These are phyloP conservation scores for Mixia osmundae DNA, from an alignment of 1,284 basidiomycete genomes.

Conservation along the genomic window DNA sequence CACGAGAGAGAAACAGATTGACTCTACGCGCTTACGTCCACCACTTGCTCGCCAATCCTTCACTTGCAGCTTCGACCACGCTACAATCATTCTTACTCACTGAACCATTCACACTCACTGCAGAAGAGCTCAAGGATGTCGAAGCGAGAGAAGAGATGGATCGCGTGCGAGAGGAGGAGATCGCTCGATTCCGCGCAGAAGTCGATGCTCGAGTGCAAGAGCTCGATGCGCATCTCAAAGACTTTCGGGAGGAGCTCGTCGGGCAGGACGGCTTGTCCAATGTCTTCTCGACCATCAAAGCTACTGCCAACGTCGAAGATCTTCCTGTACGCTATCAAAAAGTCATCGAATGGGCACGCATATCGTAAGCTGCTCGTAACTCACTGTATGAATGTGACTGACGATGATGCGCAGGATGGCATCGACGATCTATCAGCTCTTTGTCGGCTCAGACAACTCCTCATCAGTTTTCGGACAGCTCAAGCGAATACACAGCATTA, in stretches of 20 bases:
- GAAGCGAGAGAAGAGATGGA: slow-evolving; percentile 67
- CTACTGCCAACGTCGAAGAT: slow-evolving; percentile 48
- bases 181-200: slow-evolving; percentile 62
- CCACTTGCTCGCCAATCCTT: slow-evolving; percentile 44
- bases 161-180: slow-evolving; percentile 62
- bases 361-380: slow-evolving; percentile 42
- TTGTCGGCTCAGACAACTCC: slow-evolving; percentile 75
- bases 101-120: slow-evolving; percentile 43
- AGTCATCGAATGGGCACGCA: slow-evolving; percentile 85
- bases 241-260: slow-evolving; percentile 78
- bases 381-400: not conserved
- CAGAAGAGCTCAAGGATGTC: slow-evolving; percentile 57
- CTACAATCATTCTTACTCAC: slow-evolving; percentile 66
- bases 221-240: slow-evolving; percentile 56
- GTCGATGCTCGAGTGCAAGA: slow-evolving; percentile 66
- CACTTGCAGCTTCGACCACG: slow-evolving; percentile 59
- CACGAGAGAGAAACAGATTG: slow-evolving; percentile 81
- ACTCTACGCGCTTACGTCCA: slow-evolving; percentile 83
- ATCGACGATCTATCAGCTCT: slow-evolving; percentile 84
- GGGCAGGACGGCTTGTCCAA: slow-evolving; percentile 67
- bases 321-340: slow-evolving; percentile 68
- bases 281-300: slow-evolving; percentile 68
- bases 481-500: slow-evolving; percentile 81
- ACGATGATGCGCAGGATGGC: slow-evolving; percentile 36
- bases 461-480: slow-evolving; percentile 68